Evolutionary conservation across 257 asterid genomes (phyloP).

Genomic region (Solanum arcanum): DNA sequence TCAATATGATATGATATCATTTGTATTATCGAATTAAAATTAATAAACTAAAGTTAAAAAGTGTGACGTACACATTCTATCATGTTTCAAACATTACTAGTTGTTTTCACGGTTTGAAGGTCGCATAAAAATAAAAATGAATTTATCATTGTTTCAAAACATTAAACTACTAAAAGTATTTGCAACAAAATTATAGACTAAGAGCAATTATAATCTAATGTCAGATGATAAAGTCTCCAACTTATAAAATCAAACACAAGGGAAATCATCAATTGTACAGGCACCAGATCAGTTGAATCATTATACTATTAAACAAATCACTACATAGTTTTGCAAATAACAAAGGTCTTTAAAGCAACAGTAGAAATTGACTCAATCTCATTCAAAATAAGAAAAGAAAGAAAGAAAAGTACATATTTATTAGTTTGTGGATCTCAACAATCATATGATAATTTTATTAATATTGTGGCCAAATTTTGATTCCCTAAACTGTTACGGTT

Average conservation of each 20-base stretch:
- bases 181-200: not conserved
- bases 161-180: no score
- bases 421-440: not conserved
- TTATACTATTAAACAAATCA: not conserved
- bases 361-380: no score
- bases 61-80: not conserved
- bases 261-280: not conserved
- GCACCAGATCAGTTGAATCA: not conserved
- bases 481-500: not conserved
- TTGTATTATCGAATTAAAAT: not conserved
- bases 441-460: not conserved
- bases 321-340: not conserved
- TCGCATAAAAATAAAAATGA: not conserved
- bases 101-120: accelerated
- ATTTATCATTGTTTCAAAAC: not conserved
- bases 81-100: no score
- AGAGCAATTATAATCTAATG: not conserved
- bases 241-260: not conserved
- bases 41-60: not conserved
- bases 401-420: not conserved
- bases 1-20: not conserved
- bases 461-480: not conserved
- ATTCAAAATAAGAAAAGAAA: no score
- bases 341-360: no score
- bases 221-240: not conserved